Conservation (phyloP, 352 stramenopile species). For the Phytophthora pluvialis region DNA sequence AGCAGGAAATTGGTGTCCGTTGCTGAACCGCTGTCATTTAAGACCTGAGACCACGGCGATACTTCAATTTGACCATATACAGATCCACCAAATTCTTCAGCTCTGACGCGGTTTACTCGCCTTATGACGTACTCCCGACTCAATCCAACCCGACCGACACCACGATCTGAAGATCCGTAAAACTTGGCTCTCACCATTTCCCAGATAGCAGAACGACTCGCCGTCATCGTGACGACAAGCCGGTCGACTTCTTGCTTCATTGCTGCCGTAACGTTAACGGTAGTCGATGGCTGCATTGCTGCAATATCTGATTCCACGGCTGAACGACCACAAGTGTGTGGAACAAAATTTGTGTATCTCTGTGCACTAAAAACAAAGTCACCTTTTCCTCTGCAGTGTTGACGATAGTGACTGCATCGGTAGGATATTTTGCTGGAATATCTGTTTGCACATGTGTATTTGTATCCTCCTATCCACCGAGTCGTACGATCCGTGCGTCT, state of each 20-base stretch:
- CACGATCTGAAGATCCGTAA: background rate
- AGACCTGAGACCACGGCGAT: background rate
- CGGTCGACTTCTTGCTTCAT: slow-evolving; percentile 5
- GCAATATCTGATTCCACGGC: background rate
- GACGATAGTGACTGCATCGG: slow-evolving; percentile 6
- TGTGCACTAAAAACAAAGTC: background rate
- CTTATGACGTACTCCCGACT: background rate
- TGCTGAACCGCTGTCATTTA: background rate
- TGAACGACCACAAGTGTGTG: slow-evolving; percentile 8
- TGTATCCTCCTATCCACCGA: background rate
- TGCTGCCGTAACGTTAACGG: background rate
- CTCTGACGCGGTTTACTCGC: background rate
- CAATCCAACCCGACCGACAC: background rate
- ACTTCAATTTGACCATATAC: slow-evolving; percentile 10
- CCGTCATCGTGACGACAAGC: background rate
- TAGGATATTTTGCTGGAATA: background rate
- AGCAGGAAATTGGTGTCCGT: background rate
- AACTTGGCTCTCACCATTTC: background rate
- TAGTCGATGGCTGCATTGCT: background rate
- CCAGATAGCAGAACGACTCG: background rate
- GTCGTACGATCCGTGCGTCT: no score
- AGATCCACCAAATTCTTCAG: slow-evolving; percentile 5
- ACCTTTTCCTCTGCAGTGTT: background rate
- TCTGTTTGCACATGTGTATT: background rate
- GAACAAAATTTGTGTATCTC: slow-evolving; percentile 7